Percentiles rank a stretch among this genome's conserved stretches.
phyloP scores from a whole-genome alignment of 164 flowering plant genomes.

The Tetracentron sinense region DNA sequence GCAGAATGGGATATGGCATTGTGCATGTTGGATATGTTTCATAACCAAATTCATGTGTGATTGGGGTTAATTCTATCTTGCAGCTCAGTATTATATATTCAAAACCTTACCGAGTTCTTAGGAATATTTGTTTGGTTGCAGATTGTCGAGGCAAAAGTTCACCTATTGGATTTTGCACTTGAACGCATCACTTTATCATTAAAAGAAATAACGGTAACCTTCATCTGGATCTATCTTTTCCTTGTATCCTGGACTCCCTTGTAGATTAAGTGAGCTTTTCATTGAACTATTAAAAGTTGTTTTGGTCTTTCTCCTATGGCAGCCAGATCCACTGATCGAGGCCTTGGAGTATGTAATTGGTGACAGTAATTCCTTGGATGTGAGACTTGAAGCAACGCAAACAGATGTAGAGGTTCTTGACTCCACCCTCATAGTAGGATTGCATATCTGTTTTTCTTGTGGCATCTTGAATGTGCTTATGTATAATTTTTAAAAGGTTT shows the following conservation, averaged over 20 bases:
- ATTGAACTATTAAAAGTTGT: not conserved
- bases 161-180: constrained; percentile 75
- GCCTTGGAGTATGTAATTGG: constrained; percentile 78
- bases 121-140: constrained; percentile 28
- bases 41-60: not conserved
- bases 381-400: constrained; percentile 44
- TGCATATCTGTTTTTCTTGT: not conserved
- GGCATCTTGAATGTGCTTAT: not conserved
- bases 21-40: not conserved
- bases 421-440: constrained; percentile 5
- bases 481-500: not conserved
- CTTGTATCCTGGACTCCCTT: not conserved
- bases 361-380: constrained; percentile 44
- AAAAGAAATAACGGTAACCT: constrained; percentile 68
- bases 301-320: constrained; percentile 23
- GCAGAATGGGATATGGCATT: not conserved
- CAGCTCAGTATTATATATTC: not conserved
- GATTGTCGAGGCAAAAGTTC: constrained; percentile 93
- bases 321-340: constrained; percentile 88
- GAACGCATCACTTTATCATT: constrained; percentile 82
- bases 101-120: constrained; percentile 7
- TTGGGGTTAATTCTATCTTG: not conserved
- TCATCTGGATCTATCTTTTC: not conserved
- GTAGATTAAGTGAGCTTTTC: not conserved
- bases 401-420: constrained; percentile 64